Evolutionary conservation across 1,139 yeast genomes (phyloP).

Genomic region (Pichia sp.): DNA sequence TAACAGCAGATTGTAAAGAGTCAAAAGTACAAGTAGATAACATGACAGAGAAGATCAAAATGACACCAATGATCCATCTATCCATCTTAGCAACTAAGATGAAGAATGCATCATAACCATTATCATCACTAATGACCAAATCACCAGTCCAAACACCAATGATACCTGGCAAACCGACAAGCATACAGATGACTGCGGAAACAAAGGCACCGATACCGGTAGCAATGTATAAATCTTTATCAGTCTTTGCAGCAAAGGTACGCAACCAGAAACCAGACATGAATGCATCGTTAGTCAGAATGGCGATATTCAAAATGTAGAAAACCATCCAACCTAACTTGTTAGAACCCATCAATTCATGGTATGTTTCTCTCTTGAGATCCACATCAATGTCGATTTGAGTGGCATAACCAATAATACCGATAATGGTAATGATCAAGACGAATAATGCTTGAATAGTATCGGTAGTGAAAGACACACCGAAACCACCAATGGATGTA

Average conservation of each 20-base stretch:
- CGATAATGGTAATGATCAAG: slow-evolving; percentile 61
- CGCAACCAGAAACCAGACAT: slow-evolving; percentile 93
- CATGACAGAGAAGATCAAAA: slow-evolving; percentile 67
- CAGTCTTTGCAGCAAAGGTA: slow-evolving; percentile 83
- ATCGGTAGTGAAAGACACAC: slow-evolving; percentile 86
- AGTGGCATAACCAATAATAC: slow-evolving; percentile 79
- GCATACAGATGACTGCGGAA: slow-evolving; percentile 59
- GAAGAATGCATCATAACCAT: slow-evolving; percentile 68
- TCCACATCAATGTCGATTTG: slow-evolving; percentile 68
- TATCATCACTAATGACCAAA: slow-evolving; percentile 55
- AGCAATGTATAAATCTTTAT: slow-evolving; percentile 74
- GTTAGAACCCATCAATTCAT: slow-evolving; percentile 50
- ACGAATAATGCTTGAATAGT: slow-evolving; percentile 82
- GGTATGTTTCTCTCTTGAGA: slow-evolving; percentile 61
- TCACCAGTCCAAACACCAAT: slow-evolving; percentile 91
- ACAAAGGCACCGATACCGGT: slow-evolving; percentile 72
- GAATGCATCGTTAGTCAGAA: slow-evolving; percentile 86
- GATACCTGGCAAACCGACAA: slow-evolving; percentile 82
- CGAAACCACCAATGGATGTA: slow-evolving; percentile 88
- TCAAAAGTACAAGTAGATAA: slow-evolving; percentile 90
- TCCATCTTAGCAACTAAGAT: slow-evolving; percentile 71
- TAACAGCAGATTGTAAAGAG: slow-evolving; percentile 85
- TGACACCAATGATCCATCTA: slow-evolving; percentile 85
- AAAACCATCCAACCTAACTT: slow-evolving; percentile 86
- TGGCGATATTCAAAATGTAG: slow-evolving; percentile 82